Base-by-base conservation (phyloP, 1,284 basidiomycete genomes). In the Pseudozyma tsukubaensis region DNA sequence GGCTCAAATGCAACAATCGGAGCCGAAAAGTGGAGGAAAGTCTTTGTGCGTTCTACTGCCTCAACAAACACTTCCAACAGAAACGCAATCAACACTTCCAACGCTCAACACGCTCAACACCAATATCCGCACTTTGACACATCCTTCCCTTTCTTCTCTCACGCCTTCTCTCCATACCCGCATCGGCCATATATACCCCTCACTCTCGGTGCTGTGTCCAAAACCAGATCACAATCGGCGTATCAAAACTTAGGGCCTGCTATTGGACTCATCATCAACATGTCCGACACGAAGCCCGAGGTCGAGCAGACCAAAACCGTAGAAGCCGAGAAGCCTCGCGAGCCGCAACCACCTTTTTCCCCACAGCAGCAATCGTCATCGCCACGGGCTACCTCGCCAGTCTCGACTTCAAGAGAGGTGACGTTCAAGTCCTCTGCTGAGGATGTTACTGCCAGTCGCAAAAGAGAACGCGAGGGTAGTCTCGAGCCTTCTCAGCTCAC, bases 381-480 rank as follows among this genome's bases (percentile, higher is more conserved):
- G 13, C 51, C 59, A 11, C 59, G 55, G 16, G 34, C 55, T 12
- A 18, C 57, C 37, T 49, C 67, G 11, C 21, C 55, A 19, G 21
- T 24, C 7, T 60, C 67, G 21, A 50, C 57, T 6, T 36, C 67
- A 16, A 48, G 48, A 48, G 48, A 47, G 16, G 55, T 63, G 6
- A 55, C 56, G 13, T 44, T 57, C 48, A 59, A 70, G 18, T 18
- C 55, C 13, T 34, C 59, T 7, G 10, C 54, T 34, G 72, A 64
- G 44, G 75, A 79, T 10, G 54, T 67, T 35, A 42, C 56, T 24
- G 52, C 70, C 32, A 60, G 76, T 40, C 65, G 78, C 10, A 80
- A 80, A 36, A 49, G 78, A 14, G 78, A 80, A 34, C 66, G 78
- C 24, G 78, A 80, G 43, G 77, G 75, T 9, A 80, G 78, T 34